These are phyloP conservation scores for Hypomyces perniciosus DNA, from an alignment of 2,329 filamentous ascomycete species.

Conservation along the genomic window DNA sequence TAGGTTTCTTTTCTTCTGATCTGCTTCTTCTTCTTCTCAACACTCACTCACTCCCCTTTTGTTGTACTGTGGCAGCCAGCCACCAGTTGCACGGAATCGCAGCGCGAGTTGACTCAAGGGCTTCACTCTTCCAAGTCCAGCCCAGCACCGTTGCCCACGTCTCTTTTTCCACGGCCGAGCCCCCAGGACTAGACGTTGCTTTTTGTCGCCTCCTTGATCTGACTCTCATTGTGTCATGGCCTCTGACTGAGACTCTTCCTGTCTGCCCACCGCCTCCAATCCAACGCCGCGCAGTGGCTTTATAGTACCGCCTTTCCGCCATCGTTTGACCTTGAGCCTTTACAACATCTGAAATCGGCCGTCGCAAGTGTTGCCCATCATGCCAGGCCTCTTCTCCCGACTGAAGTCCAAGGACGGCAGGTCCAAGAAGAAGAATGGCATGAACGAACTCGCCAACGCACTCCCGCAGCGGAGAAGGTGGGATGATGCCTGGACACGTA, in stretches of 20 bases:
- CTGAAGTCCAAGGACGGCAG: conserved; percentile 69
- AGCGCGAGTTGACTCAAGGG: conserved; percentile 7
- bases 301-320: background rate
- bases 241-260: background rate
- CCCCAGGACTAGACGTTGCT: conserved; percentile 2
- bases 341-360: background rate
- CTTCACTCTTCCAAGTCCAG: background rate
- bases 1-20: conserved; percentile 2
- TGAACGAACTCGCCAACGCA: conserved; percentile 44
- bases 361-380: conserved; percentile 26
- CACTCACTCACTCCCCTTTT: background rate
- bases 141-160: background rate
- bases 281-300: too few relatives aligned
- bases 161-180: background rate
- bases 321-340: conserved; percentile 1
- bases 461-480: conserved; percentile 67
- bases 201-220: conserved; percentile 1
- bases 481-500: conserved; percentile 83
- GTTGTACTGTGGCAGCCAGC: background rate
- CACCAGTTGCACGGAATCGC: conserved; percentile 5
- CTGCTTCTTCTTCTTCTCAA: conserved; percentile 7
- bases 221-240: background rate
- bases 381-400: conserved; percentile 56
- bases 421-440: conserved; percentile 60
- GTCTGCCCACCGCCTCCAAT: conserved; percentile 1